Percentiles rank a stretch among this genome's conserved stretches.
Conservation (phyloP, 2,329 filamentous ascomycete species). For the Arachnopeziza araneosa region DNA sequence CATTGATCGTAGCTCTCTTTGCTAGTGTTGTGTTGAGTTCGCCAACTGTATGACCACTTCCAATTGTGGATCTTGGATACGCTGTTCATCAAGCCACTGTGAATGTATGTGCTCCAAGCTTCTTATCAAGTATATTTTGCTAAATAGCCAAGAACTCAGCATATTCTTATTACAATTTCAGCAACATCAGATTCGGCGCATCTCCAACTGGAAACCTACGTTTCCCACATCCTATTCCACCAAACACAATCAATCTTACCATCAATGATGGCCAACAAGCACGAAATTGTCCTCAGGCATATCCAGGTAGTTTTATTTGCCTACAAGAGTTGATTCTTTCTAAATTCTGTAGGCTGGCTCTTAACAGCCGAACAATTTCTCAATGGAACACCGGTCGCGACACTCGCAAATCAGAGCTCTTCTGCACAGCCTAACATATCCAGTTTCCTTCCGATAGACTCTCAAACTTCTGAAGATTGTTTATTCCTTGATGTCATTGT, state of each 20-base stretch:
- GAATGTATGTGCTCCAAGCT: too few species aligned
- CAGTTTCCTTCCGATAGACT: too few species aligned
- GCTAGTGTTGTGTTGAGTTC: too few species aligned
- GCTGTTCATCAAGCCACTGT: too few species aligned
- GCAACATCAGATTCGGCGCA: conserved; percentile 38
- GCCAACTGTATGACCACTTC: too few species aligned
- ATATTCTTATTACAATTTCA: conserved; percentile 28
- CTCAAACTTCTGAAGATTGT: too few species aligned
- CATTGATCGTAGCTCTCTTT: too few species aligned
- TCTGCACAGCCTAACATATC: not conserved
- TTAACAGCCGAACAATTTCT: not conserved
- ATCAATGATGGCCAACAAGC: conserved; percentile 25
- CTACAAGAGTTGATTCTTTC: conserved; percentile 1
- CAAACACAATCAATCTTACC: conserved; percentile 25
- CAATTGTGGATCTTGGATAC: too few species aligned
- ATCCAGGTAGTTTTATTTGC: not conserved
- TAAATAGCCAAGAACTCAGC: too few species aligned
- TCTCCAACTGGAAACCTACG: conserved; percentile 37
- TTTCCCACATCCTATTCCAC: conserved; percentile 36
- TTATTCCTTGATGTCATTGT: too few species aligned
- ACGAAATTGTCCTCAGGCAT: conserved; percentile 15
- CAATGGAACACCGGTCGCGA: not conserved
- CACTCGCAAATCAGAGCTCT: not conserved
- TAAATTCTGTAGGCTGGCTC: not conserved
- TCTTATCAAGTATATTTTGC: too few species aligned